Percentiles rank a stretch among this genome's conserved stretches.
These are phyloP conservation scores for Geotrichum cucujoidarum DNA, from an alignment of 1,139 yeast species.

Conservation along the genomic window DNA sequence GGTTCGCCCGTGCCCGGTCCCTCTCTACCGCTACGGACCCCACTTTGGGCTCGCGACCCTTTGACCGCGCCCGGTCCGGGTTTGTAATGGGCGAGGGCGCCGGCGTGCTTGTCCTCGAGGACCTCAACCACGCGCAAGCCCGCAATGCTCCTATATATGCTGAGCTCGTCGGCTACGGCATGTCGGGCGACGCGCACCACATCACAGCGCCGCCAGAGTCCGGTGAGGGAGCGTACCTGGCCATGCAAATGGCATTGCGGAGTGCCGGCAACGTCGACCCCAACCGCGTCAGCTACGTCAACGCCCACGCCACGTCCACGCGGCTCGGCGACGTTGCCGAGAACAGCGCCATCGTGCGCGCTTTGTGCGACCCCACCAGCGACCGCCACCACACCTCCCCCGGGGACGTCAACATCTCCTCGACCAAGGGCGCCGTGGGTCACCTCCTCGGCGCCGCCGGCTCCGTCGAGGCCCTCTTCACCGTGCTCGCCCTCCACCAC, in stretches of 20 bases:
- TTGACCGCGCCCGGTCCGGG: constrained; percentile 72
- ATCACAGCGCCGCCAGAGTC: constrained; percentile 83
- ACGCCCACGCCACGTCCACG: constrained; percentile 97
- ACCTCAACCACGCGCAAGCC: constrained; percentile 63
- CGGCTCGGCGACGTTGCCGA: constrained; percentile 86
- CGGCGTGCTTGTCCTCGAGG: constrained; percentile 74
- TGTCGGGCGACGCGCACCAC: constrained; percentile 88
- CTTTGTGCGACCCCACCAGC: constrained; percentile 41
- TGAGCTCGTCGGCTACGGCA: constrained; percentile 80
- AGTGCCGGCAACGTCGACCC: constrained; percentile 44
- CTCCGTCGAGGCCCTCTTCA: constrained; percentile 81
- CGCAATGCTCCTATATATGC: constrained; percentile 67
- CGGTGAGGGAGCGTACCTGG: constrained; percentile 79
- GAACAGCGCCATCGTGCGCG: constrained; percentile 57
- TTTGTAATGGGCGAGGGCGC: constrained; percentile 94
- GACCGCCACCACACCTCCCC: constrained; percentile 26
- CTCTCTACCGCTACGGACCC: constrained; percentile 68
- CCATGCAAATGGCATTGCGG: constrained; percentile 73
- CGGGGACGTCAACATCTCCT: constrained; percentile 49
- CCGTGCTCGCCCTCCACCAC: constrained; percentile 59
- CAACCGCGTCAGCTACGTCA: constrained; percentile 61
- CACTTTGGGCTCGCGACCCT: constrained; percentile 72
- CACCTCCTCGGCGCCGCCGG: constrained; percentile 97
- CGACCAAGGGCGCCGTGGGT: constrained; percentile 90
- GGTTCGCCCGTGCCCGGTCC: constrained; percentile 86